A percentile compares a stretch with the other conserved stretches of the same genome.
Conservation (phyloP, 1,139 yeast genomes). For the Yamadazyma kanchanaburiensis region DNA sequence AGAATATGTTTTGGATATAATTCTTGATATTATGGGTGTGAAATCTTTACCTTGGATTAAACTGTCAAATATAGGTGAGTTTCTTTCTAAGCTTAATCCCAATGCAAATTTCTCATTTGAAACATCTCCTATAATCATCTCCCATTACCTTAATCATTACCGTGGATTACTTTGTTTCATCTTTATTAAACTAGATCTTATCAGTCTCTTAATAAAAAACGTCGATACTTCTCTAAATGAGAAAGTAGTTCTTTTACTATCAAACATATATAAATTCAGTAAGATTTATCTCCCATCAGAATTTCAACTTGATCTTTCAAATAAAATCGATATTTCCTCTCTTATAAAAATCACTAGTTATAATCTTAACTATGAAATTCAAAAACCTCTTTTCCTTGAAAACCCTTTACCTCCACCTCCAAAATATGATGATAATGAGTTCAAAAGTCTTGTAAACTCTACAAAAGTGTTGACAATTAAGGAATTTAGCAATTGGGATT, state of each 20-base stretch:
- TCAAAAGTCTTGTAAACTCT: conserved; percentile 62
- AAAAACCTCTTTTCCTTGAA: neutral
- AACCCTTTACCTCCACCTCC: neutral
- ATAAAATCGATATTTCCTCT: conserved; percentile 9
- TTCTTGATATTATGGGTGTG: conserved; percentile 66
- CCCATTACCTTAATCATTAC: conserved; percentile 47
- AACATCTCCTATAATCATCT: conserved; percentile 17
- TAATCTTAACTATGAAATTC: conserved; percentile 6
- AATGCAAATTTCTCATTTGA: conserved; percentile 7
- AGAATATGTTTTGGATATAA: conserved; percentile 64
- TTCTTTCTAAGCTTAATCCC: conserved; percentile 14
- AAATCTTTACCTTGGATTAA: conserved; percentile 58
- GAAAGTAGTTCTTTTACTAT: conserved; percentile 61
- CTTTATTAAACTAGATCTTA: conserved; percentile 55
- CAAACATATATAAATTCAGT: conserved; percentile 59
- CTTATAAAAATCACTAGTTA: conserved; percentile 11
- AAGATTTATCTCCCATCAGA: conserved; percentile 51
- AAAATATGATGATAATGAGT: conserved; percentile 64
- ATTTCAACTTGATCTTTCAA: conserved; percentile 14
- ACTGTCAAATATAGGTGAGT: conserved; percentile 32
- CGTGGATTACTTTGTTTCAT: conserved; percentile 55
- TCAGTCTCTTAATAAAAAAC: conserved; percentile 50
- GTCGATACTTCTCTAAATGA: conserved; percentile 31
- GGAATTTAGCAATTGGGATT: conserved; percentile 83
- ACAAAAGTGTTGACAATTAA: conserved; percentile 76